These are phyloP conservation scores for Mucor irregularis DNA, from an alignment of 371 early-diverging fungal genomes.

Conservation along the genomic window DNA sequence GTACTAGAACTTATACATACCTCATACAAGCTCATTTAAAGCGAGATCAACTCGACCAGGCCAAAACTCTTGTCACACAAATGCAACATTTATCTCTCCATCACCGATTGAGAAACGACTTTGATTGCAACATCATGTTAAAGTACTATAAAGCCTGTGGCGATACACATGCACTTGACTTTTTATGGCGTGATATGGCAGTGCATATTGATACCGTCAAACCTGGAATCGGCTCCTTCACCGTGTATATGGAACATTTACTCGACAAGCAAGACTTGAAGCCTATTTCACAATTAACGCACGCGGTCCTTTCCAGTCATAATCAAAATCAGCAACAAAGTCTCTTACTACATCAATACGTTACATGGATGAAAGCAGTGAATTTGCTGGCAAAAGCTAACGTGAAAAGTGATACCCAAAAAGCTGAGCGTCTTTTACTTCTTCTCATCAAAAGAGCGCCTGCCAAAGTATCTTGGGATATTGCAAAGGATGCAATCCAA, in stretches of 20 bases:
- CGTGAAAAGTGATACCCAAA: neutral
- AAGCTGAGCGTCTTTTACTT: conserved; percentile 15
- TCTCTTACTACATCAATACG: conserved; percentile 12
- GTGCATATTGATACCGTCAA: conserved; percentile 26
- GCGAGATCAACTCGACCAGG: conserved; percentile 16
- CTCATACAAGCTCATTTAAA: conserved; percentile 38
- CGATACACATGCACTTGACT: conserved; percentile 38
- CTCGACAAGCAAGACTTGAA: neutral
- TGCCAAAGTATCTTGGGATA: conserved; percentile 9
- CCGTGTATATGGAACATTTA: conserved; percentile 32
- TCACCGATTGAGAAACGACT: conserved; percentile 19
- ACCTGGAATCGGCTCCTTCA: conserved; percentile 27
- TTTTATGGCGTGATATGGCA: conserved; percentile 40
- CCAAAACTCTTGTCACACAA: conserved; percentile 22
- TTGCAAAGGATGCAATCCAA: conserved; percentile 12
- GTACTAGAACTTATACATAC: conserved; percentile 37
- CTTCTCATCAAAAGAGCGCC: conserved; percentile 16
- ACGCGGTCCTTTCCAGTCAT: neutral
- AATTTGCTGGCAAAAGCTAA: neutral
- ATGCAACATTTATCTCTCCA: conserved; percentile 32
- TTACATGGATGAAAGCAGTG: conserved; percentile 16
- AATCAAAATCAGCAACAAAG: neutral
- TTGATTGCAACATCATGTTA: conserved; percentile 38
- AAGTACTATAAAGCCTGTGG: conserved; percentile 26
- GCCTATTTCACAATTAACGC: neutral